A percentile compares a stretch with the other conserved stretches of the same genome.
Evolutionary conservation across 2,329 filamentous ascomycete genomes (phyloP).

Genomic region (Fusarium paranaense): DNA sequence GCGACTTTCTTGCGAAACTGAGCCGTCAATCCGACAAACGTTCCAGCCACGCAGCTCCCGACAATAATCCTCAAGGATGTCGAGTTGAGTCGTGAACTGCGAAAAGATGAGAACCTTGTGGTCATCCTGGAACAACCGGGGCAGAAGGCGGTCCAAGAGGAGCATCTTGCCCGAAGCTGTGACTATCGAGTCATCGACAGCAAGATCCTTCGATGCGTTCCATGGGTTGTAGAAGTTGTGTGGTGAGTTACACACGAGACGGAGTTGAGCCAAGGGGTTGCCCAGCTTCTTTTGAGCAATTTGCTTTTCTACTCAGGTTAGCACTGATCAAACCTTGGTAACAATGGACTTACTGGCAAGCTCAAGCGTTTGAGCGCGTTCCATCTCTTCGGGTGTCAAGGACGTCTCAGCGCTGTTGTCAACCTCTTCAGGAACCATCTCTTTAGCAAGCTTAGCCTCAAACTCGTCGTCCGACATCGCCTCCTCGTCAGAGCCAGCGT

Average conservation of each 20-base stretch:
- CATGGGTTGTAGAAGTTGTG: slow-evolving; percentile 98
- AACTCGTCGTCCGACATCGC: slow-evolving; percentile 85
- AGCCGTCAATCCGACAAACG: slow-evolving; percentile 90
- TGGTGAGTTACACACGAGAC: slow-evolving; percentile 91
- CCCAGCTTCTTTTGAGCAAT: slow-evolving; percentile 92
- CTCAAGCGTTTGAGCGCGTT: slow-evolving; percentile 76
- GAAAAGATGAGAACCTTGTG: slow-evolving; percentile 98
- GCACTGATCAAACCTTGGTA: slow-evolving; percentile 9
- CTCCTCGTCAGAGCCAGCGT: slow-evolving; percentile 70
- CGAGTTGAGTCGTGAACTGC: slow-evolving; percentile 94
- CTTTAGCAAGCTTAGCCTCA: slow-evolving; percentile 79
- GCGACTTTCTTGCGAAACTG: slow-evolving; percentile 79
- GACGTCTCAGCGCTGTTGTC: slow-evolving; percentile 44
- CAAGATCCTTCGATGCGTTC: slow-evolving; percentile 66
- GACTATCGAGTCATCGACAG: slow-evolving; percentile 83
- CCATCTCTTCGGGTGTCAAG: slow-evolving; percentile 68
- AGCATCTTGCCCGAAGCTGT: slow-evolving; percentile 96
- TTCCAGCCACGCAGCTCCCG: slow-evolving; percentile 80
- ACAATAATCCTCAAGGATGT: slow-evolving; percentile 91
- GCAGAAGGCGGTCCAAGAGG: slow-evolving; percentile 86
- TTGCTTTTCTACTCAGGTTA: slow-evolving; percentile 72
- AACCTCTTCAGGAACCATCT: slow-evolving; percentile 60
- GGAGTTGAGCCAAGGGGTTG: slow-evolving; percentile 91
- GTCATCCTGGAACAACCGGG: slow-evolving; percentile 75
- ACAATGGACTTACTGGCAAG: slow-evolving; percentile 73